Conservation (phyloP, 2,329 filamentous ascomycete genomes). For the Ramularia endophylla region DNA sequence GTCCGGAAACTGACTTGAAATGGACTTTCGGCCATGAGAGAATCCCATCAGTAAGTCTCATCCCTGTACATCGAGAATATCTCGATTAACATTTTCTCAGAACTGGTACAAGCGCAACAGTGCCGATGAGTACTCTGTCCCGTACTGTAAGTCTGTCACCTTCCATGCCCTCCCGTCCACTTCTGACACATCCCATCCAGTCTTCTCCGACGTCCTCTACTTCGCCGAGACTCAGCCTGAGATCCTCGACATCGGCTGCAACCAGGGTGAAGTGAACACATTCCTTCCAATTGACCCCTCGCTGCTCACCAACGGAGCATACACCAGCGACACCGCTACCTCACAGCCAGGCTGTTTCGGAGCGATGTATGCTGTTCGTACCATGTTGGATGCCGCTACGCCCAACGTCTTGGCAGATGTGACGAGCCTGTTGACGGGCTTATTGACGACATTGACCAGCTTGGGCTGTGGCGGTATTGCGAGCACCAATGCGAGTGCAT, state of each 20-base stretch:
- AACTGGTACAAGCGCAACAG: conserved; percentile 33
- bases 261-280: conserved; percentile 31
- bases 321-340: no score
- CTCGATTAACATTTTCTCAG: conserved; percentile 32
- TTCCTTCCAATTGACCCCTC: conserved; percentile 30
- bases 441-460: conserved; percentile 8
- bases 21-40: conserved; percentile 34
- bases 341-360: no score
- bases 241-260: conserved; percentile 30
- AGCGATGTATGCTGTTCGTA: conserved; percentile 16
- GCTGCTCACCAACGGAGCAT: conserved; percentile 36
- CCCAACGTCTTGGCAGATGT: conserved; percentile 18
- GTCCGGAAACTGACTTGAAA: conserved; percentile 25
- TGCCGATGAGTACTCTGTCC: conserved; percentile 29
- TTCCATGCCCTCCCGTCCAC: no score
- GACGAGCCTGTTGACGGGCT: conserved; percentile 7
- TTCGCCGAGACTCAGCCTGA: conserved; percentile 24
- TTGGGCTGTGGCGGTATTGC: conserved; percentile 22
- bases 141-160: conserved; percentile 23
- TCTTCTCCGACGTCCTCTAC: conserved; percentile 25
- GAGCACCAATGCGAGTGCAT: conserved; percentile 21
- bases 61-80: conserved; percentile 27
- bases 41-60: conserved; percentile 35
- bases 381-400: conserved; percentile 15
- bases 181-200: conserved; percentile 20